Conservation (phyloP, 176 grass and related monocot species). For the Oryza glaberrima region DNA sequence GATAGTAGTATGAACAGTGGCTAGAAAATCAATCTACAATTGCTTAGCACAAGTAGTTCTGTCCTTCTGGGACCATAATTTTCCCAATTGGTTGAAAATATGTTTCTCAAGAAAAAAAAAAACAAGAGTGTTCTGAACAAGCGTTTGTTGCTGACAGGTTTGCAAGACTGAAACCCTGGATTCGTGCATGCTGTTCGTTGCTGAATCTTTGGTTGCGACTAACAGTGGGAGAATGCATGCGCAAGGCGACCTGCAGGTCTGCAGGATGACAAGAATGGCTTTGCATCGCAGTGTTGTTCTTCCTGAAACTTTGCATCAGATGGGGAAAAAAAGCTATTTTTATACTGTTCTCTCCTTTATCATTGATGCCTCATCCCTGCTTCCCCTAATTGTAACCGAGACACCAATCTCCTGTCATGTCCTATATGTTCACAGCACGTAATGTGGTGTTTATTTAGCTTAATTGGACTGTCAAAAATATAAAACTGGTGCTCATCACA, state of each 20-base stretch:
- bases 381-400: conserved; percentile 15
- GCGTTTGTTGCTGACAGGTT: conserved; percentile 14
- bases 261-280: neutral
- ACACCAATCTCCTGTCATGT: neutral
- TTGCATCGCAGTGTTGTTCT: conserved; percentile 1
- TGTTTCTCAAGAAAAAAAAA: neutral
- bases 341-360: conserved; percentile 15
- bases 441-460: neutral
- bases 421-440: conserved; percentile 23
- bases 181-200: neutral
- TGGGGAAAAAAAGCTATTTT: neutral
- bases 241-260: neutral
- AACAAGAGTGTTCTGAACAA: conserved; percentile 28
- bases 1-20: neutral
- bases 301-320: conserved; percentile 13
- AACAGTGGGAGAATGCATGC: conserved; percentile 1
- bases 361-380: conserved; percentile 9
- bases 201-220: conserved; percentile 42
- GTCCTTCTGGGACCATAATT: neutral
- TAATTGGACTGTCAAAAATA: conserved; percentile 1
- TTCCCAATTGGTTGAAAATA: neutral
- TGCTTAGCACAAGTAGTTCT: neutral
- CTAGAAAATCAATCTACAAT: neutral
- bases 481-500: conserved; percentile 37
- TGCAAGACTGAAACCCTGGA: conserved; percentile 29